Conservation (phyloP, 1,284 basidiomycete genomes). For the Coriolopsis trogii region DNA sequence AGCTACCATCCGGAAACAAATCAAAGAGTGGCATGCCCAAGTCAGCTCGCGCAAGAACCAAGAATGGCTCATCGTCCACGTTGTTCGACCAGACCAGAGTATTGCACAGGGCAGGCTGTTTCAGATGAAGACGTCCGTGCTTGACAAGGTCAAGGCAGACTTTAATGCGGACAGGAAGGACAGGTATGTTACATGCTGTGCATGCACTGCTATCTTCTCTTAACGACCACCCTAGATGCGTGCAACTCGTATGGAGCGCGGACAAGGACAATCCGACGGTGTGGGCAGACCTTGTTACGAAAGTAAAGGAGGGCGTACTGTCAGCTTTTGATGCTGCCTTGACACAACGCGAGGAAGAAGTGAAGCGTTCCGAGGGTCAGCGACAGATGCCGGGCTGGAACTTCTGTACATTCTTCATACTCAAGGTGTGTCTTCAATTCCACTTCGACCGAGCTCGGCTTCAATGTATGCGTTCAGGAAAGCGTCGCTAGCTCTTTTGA, state of each 20-base stretch:
- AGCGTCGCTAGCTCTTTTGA: slow-evolving; percentile 92
- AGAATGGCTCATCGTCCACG: slow-evolving; percentile 89
- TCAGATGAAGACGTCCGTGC: slow-evolving; percentile 79
- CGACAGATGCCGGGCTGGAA: slow-evolving; percentile 94
- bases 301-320: slow-evolving; percentile 88
- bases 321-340: slow-evolving; percentile 83
- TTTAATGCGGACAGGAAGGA: slow-evolving; percentile 92
- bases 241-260: slow-evolving; percentile 74
- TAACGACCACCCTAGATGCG: slow-evolving; percentile 54
- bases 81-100: slow-evolving; percentile 71
- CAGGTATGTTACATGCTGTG: slow-evolving; percentile 52
- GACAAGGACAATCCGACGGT: slow-evolving; percentile 76
- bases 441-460: neutral
- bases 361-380: slow-evolving; percentile 85
- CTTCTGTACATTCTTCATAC: slow-evolving; percentile 93
- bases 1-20: slow-evolving; percentile 76
- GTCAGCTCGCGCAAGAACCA: slow-evolving; percentile 76
- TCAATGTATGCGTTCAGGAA: slow-evolving; percentile 64
- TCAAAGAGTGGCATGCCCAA: slow-evolving; percentile 86
- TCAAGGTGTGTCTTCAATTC: slow-evolving; percentile 64
- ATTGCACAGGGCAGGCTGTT: slow-evolving; percentile 70
- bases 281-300: slow-evolving; percentile 89
- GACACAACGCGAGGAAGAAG: slow-evolving; percentile 82
- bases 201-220: neutral
- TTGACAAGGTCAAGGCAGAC: slow-evolving; percentile 92